Evolutionary conservation across 805 yeast genomes (phyloP).

Genomic region (Yamadazyma olivae): DNA sequence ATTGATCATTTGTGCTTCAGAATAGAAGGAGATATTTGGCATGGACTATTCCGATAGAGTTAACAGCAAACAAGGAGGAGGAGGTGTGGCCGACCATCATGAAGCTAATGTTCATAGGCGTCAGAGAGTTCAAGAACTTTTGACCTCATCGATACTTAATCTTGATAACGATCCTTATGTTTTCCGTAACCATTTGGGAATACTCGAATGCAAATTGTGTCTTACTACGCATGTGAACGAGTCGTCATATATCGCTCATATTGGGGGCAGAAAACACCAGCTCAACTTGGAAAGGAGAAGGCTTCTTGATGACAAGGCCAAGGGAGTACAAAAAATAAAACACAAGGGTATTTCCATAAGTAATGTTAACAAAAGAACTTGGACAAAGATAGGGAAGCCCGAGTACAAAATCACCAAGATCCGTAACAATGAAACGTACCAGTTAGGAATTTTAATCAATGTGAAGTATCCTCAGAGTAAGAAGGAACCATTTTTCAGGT

Average conservation of each 20-base stretch:
- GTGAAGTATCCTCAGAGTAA: constrained; percentile 53
- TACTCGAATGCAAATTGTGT: constrained; percentile 81
- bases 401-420: constrained; percentile 65
- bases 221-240: constrained; percentile 78
- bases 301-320: constrained; percentile 31
- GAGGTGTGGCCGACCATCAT: constrained; percentile 77
- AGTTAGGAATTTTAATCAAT: constrained; percentile 64
- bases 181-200: constrained; percentile 77
- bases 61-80: constrained; percentile 88
- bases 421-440: constrained; percentile 55
- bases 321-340: constrained; percentile 16
- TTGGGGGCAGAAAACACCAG: constrained; percentile 82
- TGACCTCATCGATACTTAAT: constrained; percentile 47
- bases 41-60: constrained; percentile 92
- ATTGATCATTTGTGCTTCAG: too few species aligned
- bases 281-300: constrained; percentile 62
- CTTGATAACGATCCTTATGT: constrained; percentile 77
- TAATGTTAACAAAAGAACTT: constrained; percentile 43
- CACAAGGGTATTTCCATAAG: constrained; percentile 27
- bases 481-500: constrained; percentile 60
- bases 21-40: too few species aligned
- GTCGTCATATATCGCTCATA: constrained; percentile 77
- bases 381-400: constrained; percentile 71
- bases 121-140: constrained; percentile 63
- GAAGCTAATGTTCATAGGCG: constrained; percentile 68